A percentile compares a stretch with the other conserved stretches of the same genome.
Evolutionary conservation across 768 basidiomycete genomes (phyloP).

Genomic region (Termitomyces sp.): DNA sequence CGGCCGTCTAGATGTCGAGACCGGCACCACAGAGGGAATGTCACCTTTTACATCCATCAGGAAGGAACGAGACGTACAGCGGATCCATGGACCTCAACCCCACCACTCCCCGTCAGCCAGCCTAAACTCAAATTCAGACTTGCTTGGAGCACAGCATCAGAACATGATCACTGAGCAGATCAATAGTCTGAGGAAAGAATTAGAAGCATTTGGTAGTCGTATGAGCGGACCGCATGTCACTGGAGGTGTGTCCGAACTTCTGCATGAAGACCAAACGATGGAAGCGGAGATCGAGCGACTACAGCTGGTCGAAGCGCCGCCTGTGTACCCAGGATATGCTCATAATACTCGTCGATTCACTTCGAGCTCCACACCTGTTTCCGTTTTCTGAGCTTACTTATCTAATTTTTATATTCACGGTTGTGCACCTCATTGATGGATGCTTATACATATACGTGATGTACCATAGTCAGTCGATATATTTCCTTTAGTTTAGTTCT

Average conservation of each 20-base stretch:
- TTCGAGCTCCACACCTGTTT: neutral
- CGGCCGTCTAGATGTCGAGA: too few species aligned
- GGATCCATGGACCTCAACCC: too few species aligned
- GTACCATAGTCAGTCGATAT: too few species aligned
- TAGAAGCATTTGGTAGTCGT: neutral
- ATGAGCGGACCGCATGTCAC: neutral
- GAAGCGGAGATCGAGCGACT: constrained; percentile 9
- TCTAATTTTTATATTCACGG: too few species aligned
- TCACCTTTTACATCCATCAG: neutral
- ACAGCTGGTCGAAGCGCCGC: constrained; percentile 12
- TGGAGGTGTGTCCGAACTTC: neutral
- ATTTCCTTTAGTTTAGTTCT: too few species aligned
- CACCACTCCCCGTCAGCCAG: neutral
- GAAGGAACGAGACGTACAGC: neutral
- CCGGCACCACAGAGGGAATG: neutral
- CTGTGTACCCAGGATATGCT: constrained; percentile 7
- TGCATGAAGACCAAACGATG: constrained; percentile 1
- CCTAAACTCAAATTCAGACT: neutral
- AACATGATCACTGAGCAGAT: neutral
- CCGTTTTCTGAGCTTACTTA: neutral
- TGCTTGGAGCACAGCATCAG: neutral
- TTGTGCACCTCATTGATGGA: too few species aligned
- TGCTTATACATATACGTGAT: too few species aligned
- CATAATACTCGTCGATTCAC: neutral
- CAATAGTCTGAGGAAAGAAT: neutral